Evolutionary conservation across 2,329 filamentous ascomycete species (phyloP), one percentile per base, ranked within the genome.

Genomic region (Monosporascus sp.): DNA sequence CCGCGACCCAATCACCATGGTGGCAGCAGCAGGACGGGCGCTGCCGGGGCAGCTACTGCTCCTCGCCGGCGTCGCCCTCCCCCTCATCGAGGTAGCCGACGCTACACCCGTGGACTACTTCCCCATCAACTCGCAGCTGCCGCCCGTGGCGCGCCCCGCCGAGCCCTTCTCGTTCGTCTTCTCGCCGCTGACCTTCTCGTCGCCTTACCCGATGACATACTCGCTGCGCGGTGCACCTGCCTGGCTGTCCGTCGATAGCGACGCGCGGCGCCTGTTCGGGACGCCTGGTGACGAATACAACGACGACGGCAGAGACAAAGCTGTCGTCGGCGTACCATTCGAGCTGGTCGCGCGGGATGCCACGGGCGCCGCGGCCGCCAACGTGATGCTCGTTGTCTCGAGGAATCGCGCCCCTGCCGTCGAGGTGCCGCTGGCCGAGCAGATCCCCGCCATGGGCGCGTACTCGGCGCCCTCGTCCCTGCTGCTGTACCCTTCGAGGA

Each of bases 81-180:
- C 65, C 41, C 40, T 66, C 41, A 48, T 52, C 7, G 59, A 58
- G 28, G 59, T 71, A 37, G 68, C 66, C n/a, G 58, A 54, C 38
- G 68, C 72, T 50, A 64, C 69, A 18, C 80, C 80, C 11, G 63
- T 68, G 24, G 65, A 77, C 48, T 72, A 76, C 47, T 93, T 92
- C 61, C 91, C 91, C 1, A 78, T 96, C 69, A 95, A 94, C 70
- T 85, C 89, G 2, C 91, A 96, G 69, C 79, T 95, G 1, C 91
- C 91, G 35, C 86, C 87, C 3, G 86, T 92, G 51, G 91, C 89
- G 20, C 81, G 88, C 59, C 76, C 88, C 55, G 81, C 79, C 41
- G 66, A 86, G 61, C 76, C 78, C 2, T 94, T 90, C 69, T 80
- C 76, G 9, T 91, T 92, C 64, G 76, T 81, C 31, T 88, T 96